Evolutionary conservation across 257 asterid species (phyloP).

Genomic region (Solanum sparsipilum): DNA sequence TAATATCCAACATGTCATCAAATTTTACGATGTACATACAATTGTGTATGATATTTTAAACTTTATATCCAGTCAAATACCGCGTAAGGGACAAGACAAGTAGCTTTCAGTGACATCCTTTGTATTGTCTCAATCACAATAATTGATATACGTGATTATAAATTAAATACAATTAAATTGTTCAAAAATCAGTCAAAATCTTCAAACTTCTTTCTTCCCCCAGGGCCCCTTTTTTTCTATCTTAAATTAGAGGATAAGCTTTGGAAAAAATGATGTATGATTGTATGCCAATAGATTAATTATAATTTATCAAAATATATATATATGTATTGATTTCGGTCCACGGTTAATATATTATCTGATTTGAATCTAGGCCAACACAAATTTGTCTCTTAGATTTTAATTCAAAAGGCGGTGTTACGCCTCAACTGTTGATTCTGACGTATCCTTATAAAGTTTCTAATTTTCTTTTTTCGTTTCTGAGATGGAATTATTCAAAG

Average conservation of each 20-base stretch:
- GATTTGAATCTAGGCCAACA: not conserved
- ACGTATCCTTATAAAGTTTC: accelerated
- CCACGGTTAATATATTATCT: not conserved
- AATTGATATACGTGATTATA: not conserved
- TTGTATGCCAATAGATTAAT: not conserved
- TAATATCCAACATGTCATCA: not conserved
- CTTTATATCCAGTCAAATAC: not conserved
- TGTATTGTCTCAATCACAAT: not conserved
- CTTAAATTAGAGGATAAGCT: not conserved
- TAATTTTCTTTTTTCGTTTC: not conserved
- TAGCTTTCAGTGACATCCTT: not conserved
- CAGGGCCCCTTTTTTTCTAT: not conserved
- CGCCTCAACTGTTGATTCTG: accelerated
- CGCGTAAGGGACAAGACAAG: accelerated
- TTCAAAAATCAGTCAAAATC: not conserved
- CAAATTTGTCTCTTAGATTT: not conserved
- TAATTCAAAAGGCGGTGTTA: not conserved
- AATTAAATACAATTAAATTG: not conserved
- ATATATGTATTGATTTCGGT: not conserved
- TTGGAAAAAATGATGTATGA: not conserved
- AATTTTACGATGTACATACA: not conserved
- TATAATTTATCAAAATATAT: not conserved
- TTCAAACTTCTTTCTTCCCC: not conserved
- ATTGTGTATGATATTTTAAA: not conserved
- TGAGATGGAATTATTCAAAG: not conserved